A percentile compares a stretch with the other conserved stretches of the same genome.
Evolutionary conservation across 257 asterid species (phyloP).

Genomic region (Capsicum pubescens): DNA sequence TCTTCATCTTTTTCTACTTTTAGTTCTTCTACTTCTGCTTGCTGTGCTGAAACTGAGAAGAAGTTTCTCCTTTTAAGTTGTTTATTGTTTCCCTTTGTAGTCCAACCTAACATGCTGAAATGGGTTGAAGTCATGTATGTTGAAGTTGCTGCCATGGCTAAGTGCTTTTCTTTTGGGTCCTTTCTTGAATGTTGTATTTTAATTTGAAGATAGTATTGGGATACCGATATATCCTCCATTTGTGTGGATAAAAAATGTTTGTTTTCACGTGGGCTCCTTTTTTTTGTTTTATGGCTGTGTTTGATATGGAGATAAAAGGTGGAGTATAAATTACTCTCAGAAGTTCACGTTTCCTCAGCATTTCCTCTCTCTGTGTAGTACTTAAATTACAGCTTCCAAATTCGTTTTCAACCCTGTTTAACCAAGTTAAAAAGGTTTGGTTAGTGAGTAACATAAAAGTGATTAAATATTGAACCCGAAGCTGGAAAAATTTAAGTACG

Average conservation of each 20-base stretch:
- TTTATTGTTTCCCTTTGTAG: slow-evolving; percentile 34
- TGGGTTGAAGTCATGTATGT: slow-evolving; percentile 57
- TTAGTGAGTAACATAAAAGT: slow-evolving; percentile 9
- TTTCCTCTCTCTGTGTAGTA: neutral
- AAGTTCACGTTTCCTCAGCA: neutral
- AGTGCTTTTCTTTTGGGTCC: neutral
- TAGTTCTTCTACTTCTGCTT: slow-evolving; percentile 47
- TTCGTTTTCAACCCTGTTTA: neutral
- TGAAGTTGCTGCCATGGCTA: slow-evolving; percentile 70
- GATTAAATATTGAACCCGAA: neutral
- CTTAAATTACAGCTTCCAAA: neutral
- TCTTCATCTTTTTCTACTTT: slow-evolving; percentile 36
- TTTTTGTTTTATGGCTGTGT: slow-evolving; percentile 20
- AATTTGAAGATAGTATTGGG: neutral
- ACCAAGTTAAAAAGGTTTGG: slow-evolving; percentile 6
- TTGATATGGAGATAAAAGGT: neutral
- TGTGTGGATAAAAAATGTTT: slow-evolving; percentile 27
- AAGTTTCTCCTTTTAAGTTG: slow-evolving; percentile 37
- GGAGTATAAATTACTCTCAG: neutral
- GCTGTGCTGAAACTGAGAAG: slow-evolving; percentile 56
- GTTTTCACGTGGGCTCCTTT: neutral
- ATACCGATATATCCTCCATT: slow-evolving; percentile 7
- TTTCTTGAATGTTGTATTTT: neutral
- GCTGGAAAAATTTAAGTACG: neutral
- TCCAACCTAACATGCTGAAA: slow-evolving; percentile 60